Conservation (phyloP, 495 filamentous ascomycete genomes). For the Xylaria acuta region DNA sequence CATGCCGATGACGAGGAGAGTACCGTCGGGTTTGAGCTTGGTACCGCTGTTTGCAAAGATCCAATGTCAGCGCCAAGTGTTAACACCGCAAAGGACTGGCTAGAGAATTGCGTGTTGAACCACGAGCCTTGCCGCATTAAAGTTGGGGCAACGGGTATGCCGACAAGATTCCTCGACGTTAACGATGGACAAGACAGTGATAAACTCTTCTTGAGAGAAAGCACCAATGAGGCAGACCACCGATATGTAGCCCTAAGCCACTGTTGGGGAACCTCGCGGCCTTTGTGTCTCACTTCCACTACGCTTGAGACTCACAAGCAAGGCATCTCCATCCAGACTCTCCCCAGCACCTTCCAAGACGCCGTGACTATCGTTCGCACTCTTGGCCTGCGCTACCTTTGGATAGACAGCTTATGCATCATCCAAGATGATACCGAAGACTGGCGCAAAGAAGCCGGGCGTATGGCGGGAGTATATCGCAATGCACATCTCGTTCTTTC, state of each 20-base stretch:
- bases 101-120: constrained; percentile 26
- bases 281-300: constrained; percentile 4
- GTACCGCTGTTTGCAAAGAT: constrained; percentile 7
- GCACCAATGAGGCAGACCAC: constrained; percentile 3
- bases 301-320: constrained; percentile 14
- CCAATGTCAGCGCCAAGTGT: constrained; percentile 29
- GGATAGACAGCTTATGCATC: constrained; percentile 56
- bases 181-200: not conserved
- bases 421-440: constrained; percentile 49
- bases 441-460: constrained; percentile 47
- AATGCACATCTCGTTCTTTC: constrained; percentile 41
- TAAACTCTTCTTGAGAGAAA: constrained; percentile 23
- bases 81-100: constrained; percentile 20
- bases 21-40: constrained; percentile 2
- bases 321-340: not conserved
- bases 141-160: constrained; percentile 8
- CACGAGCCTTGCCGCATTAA: constrained; percentile 28
- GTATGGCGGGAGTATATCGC: constrained; percentile 50
- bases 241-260: constrained; percentile 39
- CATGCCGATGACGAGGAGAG: not conserved
- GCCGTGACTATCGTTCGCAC: constrained; percentile 34
- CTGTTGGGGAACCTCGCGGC: constrained; percentile 34
- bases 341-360: constrained; percentile 36
- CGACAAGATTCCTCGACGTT: constrained; percentile 30
- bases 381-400: constrained; percentile 47